phyloP scores from a whole-genome alignment of 768 basidiomycete genomes.

The Ephemerocybe angulata region DNA sequence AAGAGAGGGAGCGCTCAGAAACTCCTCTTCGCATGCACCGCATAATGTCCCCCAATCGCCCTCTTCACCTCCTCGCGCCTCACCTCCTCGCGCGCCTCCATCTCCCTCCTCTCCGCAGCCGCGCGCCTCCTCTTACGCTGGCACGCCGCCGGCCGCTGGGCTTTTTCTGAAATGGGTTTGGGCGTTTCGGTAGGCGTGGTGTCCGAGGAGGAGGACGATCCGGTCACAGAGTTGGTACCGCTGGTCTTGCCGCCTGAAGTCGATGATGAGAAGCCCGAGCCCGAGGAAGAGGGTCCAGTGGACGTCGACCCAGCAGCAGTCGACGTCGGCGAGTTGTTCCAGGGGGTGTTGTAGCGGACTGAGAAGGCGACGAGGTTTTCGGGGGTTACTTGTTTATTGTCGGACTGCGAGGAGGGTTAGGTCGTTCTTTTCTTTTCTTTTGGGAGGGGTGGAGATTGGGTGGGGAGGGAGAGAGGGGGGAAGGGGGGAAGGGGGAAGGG shows the following conservation, averaged over 20 bases:
- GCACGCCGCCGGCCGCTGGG: no score
- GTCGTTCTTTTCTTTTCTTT: constrained; percentile 35
- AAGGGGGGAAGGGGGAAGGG: not conserved
- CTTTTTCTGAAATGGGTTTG: not conserved
- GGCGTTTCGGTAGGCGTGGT: no score
- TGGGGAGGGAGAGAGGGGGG: not conserved
- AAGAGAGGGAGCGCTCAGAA: no score
- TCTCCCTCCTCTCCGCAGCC: not conserved
- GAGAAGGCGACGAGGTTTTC: constrained; percentile 51
- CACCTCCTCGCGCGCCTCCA: not conserved
- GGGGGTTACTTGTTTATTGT: constrained; percentile 46
- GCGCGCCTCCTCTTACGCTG: not conserved
- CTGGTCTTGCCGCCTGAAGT: not conserved
- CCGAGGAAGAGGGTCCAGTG: not conserved
- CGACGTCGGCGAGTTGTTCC: constrained; percentile 21
- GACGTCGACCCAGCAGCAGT: not conserved
- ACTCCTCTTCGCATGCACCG: no score
- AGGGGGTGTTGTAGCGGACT: constrained; percentile 49
- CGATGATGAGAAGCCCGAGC: no score
- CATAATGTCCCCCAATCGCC: no score
- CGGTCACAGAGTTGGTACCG: not conserved
- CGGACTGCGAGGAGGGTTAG: no score
- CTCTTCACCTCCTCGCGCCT: no score
- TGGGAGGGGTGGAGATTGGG: not conserved
- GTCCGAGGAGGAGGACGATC: not conserved